These are phyloP conservation scores for Talaromyces borbonicus DNA, from an alignment of 495 filamentous ascomycete genomes.

Conservation along the genomic window DNA sequence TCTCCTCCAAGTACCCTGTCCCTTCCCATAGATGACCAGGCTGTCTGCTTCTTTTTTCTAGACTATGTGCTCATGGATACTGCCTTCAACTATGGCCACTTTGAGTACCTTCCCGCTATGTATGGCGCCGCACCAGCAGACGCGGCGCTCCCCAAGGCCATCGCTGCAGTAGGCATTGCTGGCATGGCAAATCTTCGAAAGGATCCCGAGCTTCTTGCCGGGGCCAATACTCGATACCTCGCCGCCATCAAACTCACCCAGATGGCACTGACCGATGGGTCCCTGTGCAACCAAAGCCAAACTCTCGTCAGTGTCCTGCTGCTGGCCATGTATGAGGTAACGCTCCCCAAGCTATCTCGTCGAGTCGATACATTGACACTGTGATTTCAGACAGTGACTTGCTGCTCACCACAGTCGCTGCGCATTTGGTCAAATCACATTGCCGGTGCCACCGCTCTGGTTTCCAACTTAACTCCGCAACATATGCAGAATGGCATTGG, in stretches of 20 bases:
- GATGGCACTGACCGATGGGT: neutral
- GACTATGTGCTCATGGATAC: neutral
- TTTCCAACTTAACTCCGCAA: neutral
- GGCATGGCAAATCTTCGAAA: neutral
- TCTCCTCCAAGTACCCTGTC: neutral
- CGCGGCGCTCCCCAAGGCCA: neutral
- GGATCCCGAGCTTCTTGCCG: neutral
- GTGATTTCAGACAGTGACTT: neutral
- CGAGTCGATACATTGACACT: neutral
- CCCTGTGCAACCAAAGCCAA: neutral
- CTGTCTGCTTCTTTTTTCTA: neutral
- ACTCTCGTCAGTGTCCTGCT: neutral
- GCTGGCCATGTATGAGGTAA: conserved; percentile 2
- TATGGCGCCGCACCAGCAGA: neutral
- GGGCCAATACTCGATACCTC: neutral
- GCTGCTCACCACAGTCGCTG: neutral
- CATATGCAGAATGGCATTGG: neutral
- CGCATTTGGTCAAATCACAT: neutral
- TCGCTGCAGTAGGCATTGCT: neutral
- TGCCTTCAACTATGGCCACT: neutral
- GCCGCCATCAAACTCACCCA: neutral
- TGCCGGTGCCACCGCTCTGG: neutral
- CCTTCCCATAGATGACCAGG: neutral
- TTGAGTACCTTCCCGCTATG: neutral
- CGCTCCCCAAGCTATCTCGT: neutral